phyloP scores from a whole-genome alignment of 2,329 filamentous ascomycete genomes.

The Cladosporium sp. region DNA sequence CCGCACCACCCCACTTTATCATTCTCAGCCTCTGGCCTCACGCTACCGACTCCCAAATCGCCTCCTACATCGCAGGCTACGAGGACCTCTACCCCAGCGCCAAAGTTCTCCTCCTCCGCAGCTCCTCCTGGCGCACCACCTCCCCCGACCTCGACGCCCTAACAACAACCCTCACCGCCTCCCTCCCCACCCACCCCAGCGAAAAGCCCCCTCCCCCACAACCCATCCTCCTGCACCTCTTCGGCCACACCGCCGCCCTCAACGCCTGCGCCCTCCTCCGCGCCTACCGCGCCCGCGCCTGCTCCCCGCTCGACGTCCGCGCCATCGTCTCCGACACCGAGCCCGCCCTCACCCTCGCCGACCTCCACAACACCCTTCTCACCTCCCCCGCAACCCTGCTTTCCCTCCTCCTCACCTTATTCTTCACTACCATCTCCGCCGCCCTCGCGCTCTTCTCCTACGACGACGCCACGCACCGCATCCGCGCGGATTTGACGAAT shows the following conservation, averaged over 20 bases:
- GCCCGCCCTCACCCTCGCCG: conserved; percentile 10
- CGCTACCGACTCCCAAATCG: conserved; percentile 21
- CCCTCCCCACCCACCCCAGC: conserved; percentile 1
- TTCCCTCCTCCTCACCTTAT: conserved; percentile 13
- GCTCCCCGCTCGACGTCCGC: conserved; percentile 14
- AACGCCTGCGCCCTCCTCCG: conserved; percentile 21
- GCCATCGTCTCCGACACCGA: conserved; percentile 23
- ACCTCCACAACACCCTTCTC: conserved; percentile 6
- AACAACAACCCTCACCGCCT: conserved; percentile 11
- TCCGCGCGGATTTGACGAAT: conserved; percentile 20
- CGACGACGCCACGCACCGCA: conserved; percentile 11
- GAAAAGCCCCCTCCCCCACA: not conserved
- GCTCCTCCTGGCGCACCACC: conserved; percentile 5
- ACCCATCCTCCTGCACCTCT: conserved; percentile 23
- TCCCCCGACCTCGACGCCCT: conserved; percentile 8
- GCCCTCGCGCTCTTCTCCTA: conserved; percentile 15
- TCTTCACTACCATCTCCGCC: conserved; percentile 13
- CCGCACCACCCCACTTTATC: conserved; percentile 19
- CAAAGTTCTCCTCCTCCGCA: conserved; percentile 19
- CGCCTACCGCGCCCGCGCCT: conserved; percentile 22
- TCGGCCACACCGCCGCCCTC: conserved; percentile 21
- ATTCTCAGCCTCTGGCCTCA: conserved; percentile 25
- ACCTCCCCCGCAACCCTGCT: conserved; percentile 14
- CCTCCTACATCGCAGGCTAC: conserved; percentile 24
- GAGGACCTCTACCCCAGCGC: conserved; percentile 22